A percentile compares a stretch with the other conserved stretches of the same genome.
Evolutionary conservation across 2,329 filamentous ascomycete species (phyloP).

Genomic region (Aspergillus viridinutans): DNA sequence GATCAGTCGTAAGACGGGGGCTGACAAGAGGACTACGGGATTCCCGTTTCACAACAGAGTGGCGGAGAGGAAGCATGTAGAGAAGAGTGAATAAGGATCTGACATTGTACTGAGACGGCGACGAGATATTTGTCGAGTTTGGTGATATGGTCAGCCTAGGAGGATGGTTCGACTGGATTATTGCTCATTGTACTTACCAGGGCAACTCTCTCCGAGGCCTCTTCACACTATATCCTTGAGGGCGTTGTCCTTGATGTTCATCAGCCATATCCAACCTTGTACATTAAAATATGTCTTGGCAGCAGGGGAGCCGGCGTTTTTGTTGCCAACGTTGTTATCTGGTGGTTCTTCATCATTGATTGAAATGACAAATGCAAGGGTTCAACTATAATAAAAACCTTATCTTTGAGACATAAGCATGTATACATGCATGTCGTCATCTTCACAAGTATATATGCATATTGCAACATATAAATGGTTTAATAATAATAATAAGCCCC

Average conservation of each 20-base stretch:
- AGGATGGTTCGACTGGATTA: background rate
- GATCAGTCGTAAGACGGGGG: conserved; percentile 60
- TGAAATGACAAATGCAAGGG: background rate
- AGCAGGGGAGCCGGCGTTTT: background rate
- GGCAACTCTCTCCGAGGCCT: background rate
- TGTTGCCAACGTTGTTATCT: background rate
- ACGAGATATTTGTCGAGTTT: background rate
- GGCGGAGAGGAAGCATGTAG: conserved; percentile 49
- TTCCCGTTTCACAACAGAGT: conserved; percentile 62
- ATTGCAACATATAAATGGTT: background rate
- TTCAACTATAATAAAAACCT: background rate
- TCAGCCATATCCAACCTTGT: background rate
- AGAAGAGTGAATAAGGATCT: conserved; percentile 21
- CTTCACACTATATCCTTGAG: background rate
- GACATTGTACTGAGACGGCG: background rate
- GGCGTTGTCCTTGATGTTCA: background rate
- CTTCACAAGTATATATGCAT: background rate
- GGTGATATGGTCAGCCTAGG: background rate
- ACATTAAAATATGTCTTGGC: background rate
- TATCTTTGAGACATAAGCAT: background rate
- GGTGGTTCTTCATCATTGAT: background rate
- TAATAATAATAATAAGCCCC: background rate
- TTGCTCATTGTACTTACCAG: background rate
- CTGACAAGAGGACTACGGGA: conserved; percentile 62
- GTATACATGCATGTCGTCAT: background rate